Evolutionary conservation across 495 filamentous ascomycete genomes (phyloP), one percentile per base, ranked within the genome.

Genomic region (Coniosporium apollinis): DNA sequence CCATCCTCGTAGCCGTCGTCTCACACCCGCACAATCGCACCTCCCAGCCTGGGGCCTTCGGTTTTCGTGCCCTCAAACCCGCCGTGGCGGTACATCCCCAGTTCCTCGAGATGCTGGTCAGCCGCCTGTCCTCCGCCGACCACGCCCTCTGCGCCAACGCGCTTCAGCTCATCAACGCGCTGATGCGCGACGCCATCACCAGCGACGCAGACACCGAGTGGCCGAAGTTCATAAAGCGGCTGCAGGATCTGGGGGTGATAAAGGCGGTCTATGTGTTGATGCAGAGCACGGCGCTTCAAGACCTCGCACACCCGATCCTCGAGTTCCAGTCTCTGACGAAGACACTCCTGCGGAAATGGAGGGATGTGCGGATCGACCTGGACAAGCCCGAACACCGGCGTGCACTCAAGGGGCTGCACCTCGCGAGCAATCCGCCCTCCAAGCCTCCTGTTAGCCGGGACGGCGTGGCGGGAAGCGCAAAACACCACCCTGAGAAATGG

Each of bases 111-210:
- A 86, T 89, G 63, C 73, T 96, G 15, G 86, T 94, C 38, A 74
- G 70, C 44, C 73, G 86, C 49, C 63, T 96, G 9, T 83, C 86
- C 22, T 84, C 82, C 8, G 89, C 87, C 13, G 89, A 99, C 49
- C 91, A 99, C 58, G 84, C 86, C 2, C 67, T 99, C 13, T 96
- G 91, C 56, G 89, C 85, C 30, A 96, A 94, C 59, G 82, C 89
- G 2, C 60, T 99, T 22, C 85, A 91, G 60, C 62, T 99, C 38
- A 81, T 99, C 49, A 99, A 96, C 50, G 79, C 86, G 0, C 65
- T 99, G 14, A 91, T 96, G 67, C 70, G 89, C 30, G 91, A 99
- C 54, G 79, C 85, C 2, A 76, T 94, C 33, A 75, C 79, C n/a
- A 78, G 74, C 53, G 82, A 87, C 33, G 64, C 67, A 16, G 73